Base-by-base conservation (phyloP, 371 early-diverging fungal genomes). In the Circinella umbellata region DNA sequence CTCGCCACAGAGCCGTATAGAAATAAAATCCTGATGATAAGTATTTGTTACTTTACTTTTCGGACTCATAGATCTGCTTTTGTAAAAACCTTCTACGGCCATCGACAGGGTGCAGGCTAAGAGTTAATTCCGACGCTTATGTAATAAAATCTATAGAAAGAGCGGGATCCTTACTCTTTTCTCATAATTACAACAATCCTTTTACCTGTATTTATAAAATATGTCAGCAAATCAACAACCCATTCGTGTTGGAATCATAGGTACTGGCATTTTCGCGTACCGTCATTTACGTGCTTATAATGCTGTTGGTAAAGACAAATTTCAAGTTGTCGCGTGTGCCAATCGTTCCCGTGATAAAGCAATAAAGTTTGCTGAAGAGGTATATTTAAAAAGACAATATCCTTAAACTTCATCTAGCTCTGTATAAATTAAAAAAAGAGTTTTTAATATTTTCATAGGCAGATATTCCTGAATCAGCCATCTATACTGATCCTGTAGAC, bases 231-330 rank as follows among this genome's bases (percentile, higher is more conserved):
- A 13, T 54, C 61, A 57, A 34, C 57, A 61, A 62, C 82, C 84
- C 68, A 76, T 85, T 46, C 76, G 70, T 51, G 68, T 85, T 37
- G 85, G 82, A 71, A 85, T 85, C 57, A 78, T 85, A 37, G 85
- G 85, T 49, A 85, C 85, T 36, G 85, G 85, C 47, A 82, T 85
- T 49, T 85, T 85, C 67, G 85, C 85, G 63, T 71, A 81, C 51
- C 82, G 85, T 54, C 85, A 85, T 63, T 68, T 82, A 64, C 71
- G 79, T 51, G 85, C 85, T 18, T 82, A 78, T 49, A 53, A 71
- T 48, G 73, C 76, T 15, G 67, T 82, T 7, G 81, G 80, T 39
- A 51, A 66, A 10, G 77, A 81, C 53, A 82, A 82, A 67, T 85
- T 75, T 49, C 60, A 81, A 61, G 68, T 85, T 34, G 85, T 82